These are phyloP conservation scores for Hypoxylon lenormandii DNA, from an alignment of 495 filamentous ascomycete species.

Conservation along the genomic window DNA sequence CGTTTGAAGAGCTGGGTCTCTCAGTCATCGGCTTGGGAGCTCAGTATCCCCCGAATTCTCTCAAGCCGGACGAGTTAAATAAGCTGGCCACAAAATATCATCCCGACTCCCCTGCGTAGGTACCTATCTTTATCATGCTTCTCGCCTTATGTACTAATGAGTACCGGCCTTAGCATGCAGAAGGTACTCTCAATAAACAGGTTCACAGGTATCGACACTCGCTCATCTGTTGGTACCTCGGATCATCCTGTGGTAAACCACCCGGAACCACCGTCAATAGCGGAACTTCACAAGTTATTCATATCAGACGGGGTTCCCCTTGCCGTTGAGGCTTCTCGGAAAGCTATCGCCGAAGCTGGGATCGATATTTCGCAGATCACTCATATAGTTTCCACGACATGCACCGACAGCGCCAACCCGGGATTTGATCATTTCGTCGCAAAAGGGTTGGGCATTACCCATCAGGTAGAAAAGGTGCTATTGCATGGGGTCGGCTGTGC, in stretches of 20 bases:
- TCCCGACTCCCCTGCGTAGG: conserved; percentile 64
- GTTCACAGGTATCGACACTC: conserved; percentile 71
- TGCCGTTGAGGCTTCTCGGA: conserved; percentile 67
- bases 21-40: conserved; percentile 63
- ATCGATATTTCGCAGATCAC: conserved; percentile 66
- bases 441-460: conserved; percentile 63
- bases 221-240: conserved; percentile 68
- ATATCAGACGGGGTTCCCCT: conserved; percentile 69
- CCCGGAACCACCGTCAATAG: conserved; percentile 65
- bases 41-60: conserved; percentile 63
- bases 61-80: conserved; percentile 56
- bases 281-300: conserved; percentile 66
- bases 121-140: background rate
- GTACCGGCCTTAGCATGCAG: conserved; percentile 57
- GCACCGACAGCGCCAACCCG: conserved; percentile 75
- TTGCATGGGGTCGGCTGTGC: conserved; percentile 72
- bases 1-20: conserved; percentile 59
- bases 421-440: conserved; percentile 74
- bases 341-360: conserved; percentile 69
- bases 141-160: conserved; percentile 11
- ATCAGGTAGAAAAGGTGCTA: conserved; percentile 67
- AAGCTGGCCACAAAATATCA: conserved; percentile 61
- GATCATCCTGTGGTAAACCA: conserved; percentile 69
- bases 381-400: conserved; percentile 74
- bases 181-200: conserved; percentile 72